Evolutionary conservation across 768 basidiomycete species (phyloP).

Genomic region (Russula sp.): DNA sequence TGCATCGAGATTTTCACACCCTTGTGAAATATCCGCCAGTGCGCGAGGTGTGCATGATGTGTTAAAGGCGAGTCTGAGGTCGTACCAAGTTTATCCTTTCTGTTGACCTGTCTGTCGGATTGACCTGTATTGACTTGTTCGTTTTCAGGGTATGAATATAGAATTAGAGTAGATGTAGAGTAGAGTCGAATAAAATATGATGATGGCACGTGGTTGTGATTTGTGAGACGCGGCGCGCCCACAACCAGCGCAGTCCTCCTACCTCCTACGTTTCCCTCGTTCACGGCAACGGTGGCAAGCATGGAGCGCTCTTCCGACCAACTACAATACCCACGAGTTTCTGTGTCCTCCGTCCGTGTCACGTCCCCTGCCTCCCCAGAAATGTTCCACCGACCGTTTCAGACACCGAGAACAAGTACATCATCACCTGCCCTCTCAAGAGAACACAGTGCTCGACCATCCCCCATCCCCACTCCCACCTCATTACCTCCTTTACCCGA

Average conservation of each 20-base stretch:
- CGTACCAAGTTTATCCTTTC: constrained; percentile 6
- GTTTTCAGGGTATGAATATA: neutral
- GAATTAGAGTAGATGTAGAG: neutral
- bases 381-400: constrained; percentile 63
- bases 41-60: constrained; percentile 71
- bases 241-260: neutral
- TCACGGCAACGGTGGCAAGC: neutral
- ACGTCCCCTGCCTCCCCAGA: constrained; percentile 40
- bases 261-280: neutral
- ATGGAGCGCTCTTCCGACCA: constrained; percentile 26
- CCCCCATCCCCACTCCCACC: constrained; percentile 30
- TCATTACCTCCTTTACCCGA: constrained; percentile 25
- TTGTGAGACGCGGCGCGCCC: neutral
- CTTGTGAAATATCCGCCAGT: constrained; percentile 31
- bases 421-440: constrained; percentile 44
- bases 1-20: constrained; percentile 20
- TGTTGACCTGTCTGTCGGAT: neutral
- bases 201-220: neutral
- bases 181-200: neutral
- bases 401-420: constrained; percentile 47
- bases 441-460: constrained; percentile 39
- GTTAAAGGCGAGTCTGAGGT: constrained; percentile 88
- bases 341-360: constrained; percentile 26
- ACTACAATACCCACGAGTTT: constrained; percentile 24
- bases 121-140: neutral